Conservation (phyloP, 2,329 filamentous ascomycete species). For the Leptographium flavum region DNA sequence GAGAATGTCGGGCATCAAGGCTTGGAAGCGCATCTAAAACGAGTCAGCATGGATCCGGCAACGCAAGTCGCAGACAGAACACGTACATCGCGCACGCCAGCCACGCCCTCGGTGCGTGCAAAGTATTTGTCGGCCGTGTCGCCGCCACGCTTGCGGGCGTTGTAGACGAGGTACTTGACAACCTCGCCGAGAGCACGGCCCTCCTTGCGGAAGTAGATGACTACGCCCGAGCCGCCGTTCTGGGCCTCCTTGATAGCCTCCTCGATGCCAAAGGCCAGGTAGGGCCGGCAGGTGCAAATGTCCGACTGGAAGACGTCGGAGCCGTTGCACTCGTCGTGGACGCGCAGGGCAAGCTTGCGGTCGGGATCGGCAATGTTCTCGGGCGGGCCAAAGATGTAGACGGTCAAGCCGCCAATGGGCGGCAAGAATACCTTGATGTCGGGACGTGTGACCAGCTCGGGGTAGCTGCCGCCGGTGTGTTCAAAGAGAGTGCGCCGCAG, state of each 20-base stretch:
- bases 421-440: slow-evolving; percentile 6
- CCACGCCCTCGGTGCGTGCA: slow-evolving; percentile 90
- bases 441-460: slow-evolving; percentile 3
- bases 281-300: slow-evolving; percentile 92
- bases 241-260: slow-evolving; percentile 97
- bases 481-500: slow-evolving; percentile 4
- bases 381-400: slow-evolving; percentile 5
- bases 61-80: background rate
- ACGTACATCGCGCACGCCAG: slow-evolving; percentile 91
- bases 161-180: slow-evolving; percentile 44
- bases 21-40: slow-evolving; percentile 4
- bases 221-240: slow-evolving; percentile 81
- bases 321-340: slow-evolving; percentile 55
- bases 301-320: slow-evolving; percentile 96
- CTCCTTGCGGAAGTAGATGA: slow-evolving; percentile 98
- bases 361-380: background rate
- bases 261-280: slow-evolving; percentile 92
- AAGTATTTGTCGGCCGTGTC: slow-evolving; percentile 88
- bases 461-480: slow-evolving; percentile 5
- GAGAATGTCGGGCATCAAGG: slow-evolving; percentile 5
- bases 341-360: slow-evolving; percentile 4
- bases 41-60: background rate
- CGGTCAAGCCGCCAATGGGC: slow-evolving; percentile 4
- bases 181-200: slow-evolving; percentile 89
- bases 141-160: slow-evolving; percentile 64